A percentile compares a stretch with the other conserved stretches of the same genome.
phyloP scores from a whole-genome alignment of 345 rosid species.

The Syzygium aromaticum region DNA sequence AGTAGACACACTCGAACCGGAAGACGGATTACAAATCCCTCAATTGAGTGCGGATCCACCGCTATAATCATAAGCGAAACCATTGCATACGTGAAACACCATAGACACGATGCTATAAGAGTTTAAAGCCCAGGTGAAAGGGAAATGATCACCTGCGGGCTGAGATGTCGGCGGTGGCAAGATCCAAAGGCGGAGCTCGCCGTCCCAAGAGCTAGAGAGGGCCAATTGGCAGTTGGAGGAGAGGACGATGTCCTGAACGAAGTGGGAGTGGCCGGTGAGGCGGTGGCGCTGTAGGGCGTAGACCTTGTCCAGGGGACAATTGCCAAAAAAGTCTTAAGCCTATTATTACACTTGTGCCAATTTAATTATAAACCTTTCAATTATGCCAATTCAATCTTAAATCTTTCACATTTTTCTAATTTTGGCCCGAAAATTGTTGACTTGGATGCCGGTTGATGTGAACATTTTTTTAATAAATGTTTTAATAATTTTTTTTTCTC shows the following conservation, averaged over 20 bases:
- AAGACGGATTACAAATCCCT: no score
- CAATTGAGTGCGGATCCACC: no score
- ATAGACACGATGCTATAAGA: neutral
- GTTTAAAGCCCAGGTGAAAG: neutral
- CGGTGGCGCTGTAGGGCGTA: slow-evolving; percentile 65
- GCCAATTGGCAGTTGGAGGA: slow-evolving; percentile 85
- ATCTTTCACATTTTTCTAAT: no score
- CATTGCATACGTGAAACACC: neutral
- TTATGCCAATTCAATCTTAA: no score
- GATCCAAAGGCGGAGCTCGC: slow-evolving; percentile 93
- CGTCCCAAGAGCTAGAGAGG: slow-evolving; percentile 87
- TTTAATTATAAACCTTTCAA: no score
- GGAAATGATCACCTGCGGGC: slow-evolving; percentile 33
- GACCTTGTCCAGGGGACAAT: slow-evolving; percentile 25
- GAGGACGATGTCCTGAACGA: slow-evolving; percentile 77
- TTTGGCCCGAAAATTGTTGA: no score
- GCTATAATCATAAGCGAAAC: no score
- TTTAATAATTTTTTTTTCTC: neutral
- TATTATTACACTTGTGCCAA: no score
- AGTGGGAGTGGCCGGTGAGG: slow-evolving; percentile 83
- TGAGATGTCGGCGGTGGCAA: slow-evolving; percentile 36
- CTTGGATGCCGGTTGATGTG: rapidly evolving
- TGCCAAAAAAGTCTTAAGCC: neutral
- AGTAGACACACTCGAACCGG: no score
- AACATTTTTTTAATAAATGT: no score